Percentiles rank a stretch among this genome's conserved stretches.
phyloP scores from a whole-genome alignment of 179 eudicot genomes.

The Gypsophila paniculata region DNA sequence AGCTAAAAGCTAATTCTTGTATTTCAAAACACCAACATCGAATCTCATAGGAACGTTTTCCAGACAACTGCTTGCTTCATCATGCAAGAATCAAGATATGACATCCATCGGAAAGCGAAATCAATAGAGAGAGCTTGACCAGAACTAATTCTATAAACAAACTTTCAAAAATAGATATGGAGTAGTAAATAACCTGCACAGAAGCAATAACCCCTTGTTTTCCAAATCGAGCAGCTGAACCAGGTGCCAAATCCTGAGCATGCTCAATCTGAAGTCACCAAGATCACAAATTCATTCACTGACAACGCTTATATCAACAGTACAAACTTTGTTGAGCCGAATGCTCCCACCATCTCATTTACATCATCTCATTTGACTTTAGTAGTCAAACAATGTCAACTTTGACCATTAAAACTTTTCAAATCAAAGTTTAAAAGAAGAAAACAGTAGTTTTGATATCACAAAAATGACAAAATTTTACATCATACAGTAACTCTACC shows the following conservation, averaged over 20 bases:
- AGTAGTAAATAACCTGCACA: conserved; percentile 55
- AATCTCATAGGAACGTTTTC: not conserved
- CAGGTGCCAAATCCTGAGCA: conserved; percentile 88
- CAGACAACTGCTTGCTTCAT: not conserved
- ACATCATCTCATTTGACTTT: too few relatives aligned
- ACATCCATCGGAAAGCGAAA: not conserved
- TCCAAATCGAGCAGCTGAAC: conserved; percentile 60
- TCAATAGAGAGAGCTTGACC: not conserved
- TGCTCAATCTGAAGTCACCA: conserved; percentile 74
- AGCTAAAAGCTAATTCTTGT: not conserved
- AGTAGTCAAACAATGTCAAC: too few relatives aligned
- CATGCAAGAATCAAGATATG: not conserved
- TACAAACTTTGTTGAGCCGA: conserved; percentile 1
- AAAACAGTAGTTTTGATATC: too few relatives aligned
- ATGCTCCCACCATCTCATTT: too few relatives aligned
- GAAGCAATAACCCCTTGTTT: conserved; percentile 73
- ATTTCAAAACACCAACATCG: too few relatives aligned
- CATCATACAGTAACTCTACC: too few relatives aligned
- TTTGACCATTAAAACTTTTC: too few relatives aligned
- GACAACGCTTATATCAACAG: not conserved
- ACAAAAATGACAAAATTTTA: too few relatives aligned
- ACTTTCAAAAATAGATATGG: conserved; percentile 12
- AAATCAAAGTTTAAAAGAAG: too few relatives aligned
- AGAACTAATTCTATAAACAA: conserved; percentile 4
- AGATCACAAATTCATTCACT: conserved; percentile 10